Base-by-base conservation (phyloP, 129 eudicot genomes). In the Arctium minus region DNA sequence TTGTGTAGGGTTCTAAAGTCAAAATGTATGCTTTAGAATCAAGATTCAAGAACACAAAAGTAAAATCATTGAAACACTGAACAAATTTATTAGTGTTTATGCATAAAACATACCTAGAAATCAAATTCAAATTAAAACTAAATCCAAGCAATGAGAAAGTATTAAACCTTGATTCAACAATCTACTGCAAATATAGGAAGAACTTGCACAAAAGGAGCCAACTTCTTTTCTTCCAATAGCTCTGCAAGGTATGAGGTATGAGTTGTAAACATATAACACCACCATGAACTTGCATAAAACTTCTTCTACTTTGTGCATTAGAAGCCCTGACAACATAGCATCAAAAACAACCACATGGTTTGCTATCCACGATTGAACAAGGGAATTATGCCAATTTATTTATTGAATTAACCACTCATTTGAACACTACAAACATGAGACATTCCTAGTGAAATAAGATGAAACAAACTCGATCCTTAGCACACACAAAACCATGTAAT, bases 101-200 rank as follows among this genome's bases (percentile, higher is more conserved):
- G 42, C 31, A 78, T 8, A 83, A 33, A 75, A 75, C 35, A 79
- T 56, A 44, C 74, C 65, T 10, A 82, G 64, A 32, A 29, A 72
- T 8, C 22, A 31, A 6, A 50, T 67, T 44, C n/a, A 40, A 42
- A 4, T 15, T 3, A 36, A 69, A 77, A 77, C 74, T 85, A 84
- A 86, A 86, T 86, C 90, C 75, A 77, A 88, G 5, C 71, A 29
- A 0, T 37, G 81, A 81, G 70, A 74, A 77, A 69, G 36, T n/a
- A 62, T 35, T 76, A 60, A 78, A 88, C 94, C 94, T 90, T 90
- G 94, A 86, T 88, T 87, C 79, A 90, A 80, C 76, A 90, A 88
- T 18, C 90, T 77, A 86, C 85, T 88, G 87, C 94, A 90, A 44
- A 90, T 22, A 22, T 77, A 8, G 94, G 94, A 32, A 90, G 88